These are phyloP conservation scores for Cymbidium sinense DNA, from an alignment of 106 monocot species.

Conservation along the genomic window DNA sequence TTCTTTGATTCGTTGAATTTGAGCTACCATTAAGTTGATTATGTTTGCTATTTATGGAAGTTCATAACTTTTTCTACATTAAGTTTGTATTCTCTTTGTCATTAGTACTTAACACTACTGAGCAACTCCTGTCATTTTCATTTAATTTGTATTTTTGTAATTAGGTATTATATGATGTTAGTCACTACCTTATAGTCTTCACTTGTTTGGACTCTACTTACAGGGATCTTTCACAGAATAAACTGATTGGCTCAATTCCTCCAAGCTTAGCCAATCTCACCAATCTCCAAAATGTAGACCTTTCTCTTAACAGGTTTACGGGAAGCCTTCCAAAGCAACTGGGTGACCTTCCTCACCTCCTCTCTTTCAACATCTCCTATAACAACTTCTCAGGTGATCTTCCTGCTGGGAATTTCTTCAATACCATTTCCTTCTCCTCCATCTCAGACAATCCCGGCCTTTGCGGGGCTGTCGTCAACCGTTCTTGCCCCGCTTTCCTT, in stretches of 20 bases:
- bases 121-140: background rate
- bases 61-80: background rate
- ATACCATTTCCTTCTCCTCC: conserved; percentile 56
- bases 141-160: background rate
- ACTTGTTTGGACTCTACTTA: conserved; percentile 24
- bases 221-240: conserved; percentile 65
- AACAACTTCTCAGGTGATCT: conserved; percentile 62
- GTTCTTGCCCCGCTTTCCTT: conserved; percentile 35
- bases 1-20: background rate
- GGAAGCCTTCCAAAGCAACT: conserved; percentile 69
- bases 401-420: conserved; percentile 70
- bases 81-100: background rate
- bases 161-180: background rate
- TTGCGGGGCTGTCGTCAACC: conserved; percentile 40
- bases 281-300: conserved; percentile 47
- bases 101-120: background rate
- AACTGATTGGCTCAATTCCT: conserved; percentile 61
- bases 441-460: conserved; percentile 51
- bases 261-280: conserved; percentile 46
- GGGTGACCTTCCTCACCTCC: conserved; percentile 51
- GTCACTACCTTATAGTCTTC: background rate
- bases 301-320: conserved; percentile 58
- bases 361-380: conserved; percentile 67
- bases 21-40: background rate
- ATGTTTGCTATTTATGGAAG: background rate